Base-by-base conservation (phyloP, 345 rosid genomes). In the Corchorus olitorius region DNA sequence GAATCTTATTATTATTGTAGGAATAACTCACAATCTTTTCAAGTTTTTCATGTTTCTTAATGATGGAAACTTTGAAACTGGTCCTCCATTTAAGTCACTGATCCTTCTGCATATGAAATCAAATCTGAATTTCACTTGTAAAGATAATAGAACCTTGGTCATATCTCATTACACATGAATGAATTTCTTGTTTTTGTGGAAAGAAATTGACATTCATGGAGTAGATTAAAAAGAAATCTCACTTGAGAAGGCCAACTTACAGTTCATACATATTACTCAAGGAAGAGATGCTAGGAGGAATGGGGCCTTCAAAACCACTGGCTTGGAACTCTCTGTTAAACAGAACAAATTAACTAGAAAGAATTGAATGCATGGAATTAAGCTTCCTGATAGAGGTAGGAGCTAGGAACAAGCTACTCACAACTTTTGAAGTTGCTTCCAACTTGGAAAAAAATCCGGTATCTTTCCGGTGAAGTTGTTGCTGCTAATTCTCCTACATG, bases 301-400 rank as follows among this genome's bases (percentile, higher is more conserved):
- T 86, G 46, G 89, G 89, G 4, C 91, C 89, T 68, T 79, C 65
- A 77, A 89, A 86, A 70, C 91, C 91, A 55, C 87, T 87, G 39
- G 87, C 88, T 52, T 83, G 85, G 84, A 89, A 75, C 78, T 89
- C 88, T 74, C 91, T 89, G 49, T 80, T 74, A 72, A 41, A 41
- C 1, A 45, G 41, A 58, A 45, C 52, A 74, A 61, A 59, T 41
- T 2, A 48, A 60, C 6, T 15, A 27, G 8, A 4, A 48, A 34
- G 12, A 46, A 8, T 43, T 41, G 33, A 61, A 14, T 22, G 37
- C 55, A 48, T 67, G 41, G 53, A 67, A 39, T 39, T 39, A 39
- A 48, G 35, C 72, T 39, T 48, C 72, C 55, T 15, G 22, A 49
- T 33, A 49, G 59, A 33, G 43, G 43, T 8, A 49, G 33, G 22